Evolutionary conservation across 1,284 basidiomycete genomes (phyloP), one percentile per base, ranked within the genome.

Genomic region (Mycena citricolor): DNA sequence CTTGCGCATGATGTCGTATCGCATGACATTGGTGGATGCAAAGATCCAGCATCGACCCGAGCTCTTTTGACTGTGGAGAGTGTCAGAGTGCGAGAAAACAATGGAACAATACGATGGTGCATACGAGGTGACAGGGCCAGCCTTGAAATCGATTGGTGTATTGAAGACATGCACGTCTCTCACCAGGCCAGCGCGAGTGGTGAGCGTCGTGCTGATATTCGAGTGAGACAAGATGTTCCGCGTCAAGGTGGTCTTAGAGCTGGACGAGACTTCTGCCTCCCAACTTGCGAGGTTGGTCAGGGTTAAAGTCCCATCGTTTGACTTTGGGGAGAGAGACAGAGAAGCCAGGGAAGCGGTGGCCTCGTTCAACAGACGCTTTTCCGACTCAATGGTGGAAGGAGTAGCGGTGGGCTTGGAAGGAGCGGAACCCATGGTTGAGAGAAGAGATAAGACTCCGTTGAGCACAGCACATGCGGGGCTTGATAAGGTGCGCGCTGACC

Each of bases 21-120:
- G 77, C 51, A 94, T 72, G 16, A 94, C 80, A 61, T 95, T 94
- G 52, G 89, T 92, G 4, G 90, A 87, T 1, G 91, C 90, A 61
- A 95, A 95, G 12, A 95, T 73, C 93, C 93, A 97, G 70, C 93
- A 97, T 30, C 93, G 73, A 0, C 93, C 93, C 29, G 82, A 87
- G 55, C 73, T 81, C 67, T 83, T 88, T 76, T 97, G 94, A 68
- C 91, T 86, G 24, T 91, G 93, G 44, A 95, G 73, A 2, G 91
- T 91, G 5, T 76, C 79, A 4, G n/a, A n/a, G n/a, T n/a, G n/a
- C n/a, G n/a, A n/a, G n/a, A n/a, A n/a, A n/a, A n/a, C n/a, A n/a
- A n/a, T n/a, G n/a, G n/a, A n/a, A n/a, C n/a, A n/a, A n/a, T n/a
- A n/a, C n/a, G n/a, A n/a, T n/a, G n/a, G n/a, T n/a, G n/a, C n/a